These are phyloP conservation scores for Colletotrichum chlorophyti DNA, from an alignment of 2,329 filamentous ascomycete genomes.

Conservation along the genomic window DNA sequence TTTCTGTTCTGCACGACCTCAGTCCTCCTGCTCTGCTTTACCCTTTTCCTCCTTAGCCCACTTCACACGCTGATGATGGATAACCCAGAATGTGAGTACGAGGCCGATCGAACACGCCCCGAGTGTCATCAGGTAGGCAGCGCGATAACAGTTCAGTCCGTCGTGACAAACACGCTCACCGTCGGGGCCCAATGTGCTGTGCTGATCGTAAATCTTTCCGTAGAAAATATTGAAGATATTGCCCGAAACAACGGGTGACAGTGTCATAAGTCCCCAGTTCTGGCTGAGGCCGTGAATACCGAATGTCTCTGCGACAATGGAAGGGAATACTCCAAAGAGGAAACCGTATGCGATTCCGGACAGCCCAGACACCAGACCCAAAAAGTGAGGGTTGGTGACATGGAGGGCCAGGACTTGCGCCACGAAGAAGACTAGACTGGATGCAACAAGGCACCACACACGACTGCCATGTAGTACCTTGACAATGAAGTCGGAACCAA, in stretches of 20 bases:
- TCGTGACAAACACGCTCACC: conserved; percentile 79
- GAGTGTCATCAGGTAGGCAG: conserved; percentile 82
- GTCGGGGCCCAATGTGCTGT: conserved; percentile 71
- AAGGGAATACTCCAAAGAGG: conserved; percentile 92
- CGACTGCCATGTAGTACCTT: conserved; percentile 81
- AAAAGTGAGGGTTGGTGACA: conserved; percentile 77
- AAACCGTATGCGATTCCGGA: conserved; percentile 93
- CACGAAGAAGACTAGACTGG: conserved; percentile 77
- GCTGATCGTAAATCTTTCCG: conserved; percentile 80
- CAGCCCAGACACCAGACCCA: conserved; percentile 80
- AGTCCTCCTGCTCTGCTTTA: conserved; percentile 47
- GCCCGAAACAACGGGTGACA: conserved; percentile 85
- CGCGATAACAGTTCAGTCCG: conserved; percentile 80
- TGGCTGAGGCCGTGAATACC: conserved; percentile 88
- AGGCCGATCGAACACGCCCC: conserved; percentile 74
- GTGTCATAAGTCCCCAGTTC: conserved; percentile 96
- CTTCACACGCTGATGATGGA: conserved; percentile 61
- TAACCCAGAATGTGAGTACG: conserved; percentile 73
- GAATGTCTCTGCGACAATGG: conserved; percentile 88
- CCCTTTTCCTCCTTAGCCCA: conserved; percentile 44
- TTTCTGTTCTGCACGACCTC: conserved; percentile 41
- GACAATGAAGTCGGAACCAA: conserved; percentile 89
- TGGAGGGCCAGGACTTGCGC: conserved; percentile 80
- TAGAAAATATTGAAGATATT: conserved; percentile 95
- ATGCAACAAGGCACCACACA: conserved; percentile 87